Conservation (phyloP, 805 yeast genomes). For the Priceomyces melissophilus region DNA sequence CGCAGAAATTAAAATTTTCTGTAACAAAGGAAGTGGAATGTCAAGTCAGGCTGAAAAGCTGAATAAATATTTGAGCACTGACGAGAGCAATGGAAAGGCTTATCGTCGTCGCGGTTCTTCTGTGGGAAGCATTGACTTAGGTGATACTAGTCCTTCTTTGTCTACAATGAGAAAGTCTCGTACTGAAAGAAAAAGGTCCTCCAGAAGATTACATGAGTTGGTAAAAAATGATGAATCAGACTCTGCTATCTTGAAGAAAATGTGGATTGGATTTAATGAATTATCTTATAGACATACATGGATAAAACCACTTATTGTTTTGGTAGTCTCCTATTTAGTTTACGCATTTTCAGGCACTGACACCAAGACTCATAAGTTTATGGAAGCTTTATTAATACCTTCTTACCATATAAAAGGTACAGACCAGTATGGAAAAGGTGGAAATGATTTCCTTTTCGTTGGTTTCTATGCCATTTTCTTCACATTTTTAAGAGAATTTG, state of each 20-base stretch:
- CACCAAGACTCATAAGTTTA: slow-evolving; percentile 51
- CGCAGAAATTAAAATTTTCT: not conserved
- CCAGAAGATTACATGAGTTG: slow-evolving; percentile 30
- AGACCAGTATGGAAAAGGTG: slow-evolving; percentile 83
- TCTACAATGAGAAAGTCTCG: slow-evolving; percentile 59
- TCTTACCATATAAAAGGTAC: slow-evolving; percentile 63
- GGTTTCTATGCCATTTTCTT: slow-evolving; percentile 78
- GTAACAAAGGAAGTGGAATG: not conserved
- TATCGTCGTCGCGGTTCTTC: slow-evolving; percentile 56
- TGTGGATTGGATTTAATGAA: slow-evolving; percentile 58
- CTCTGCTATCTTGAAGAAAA: slow-evolving; percentile 51
- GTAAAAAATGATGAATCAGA: slow-evolving; percentile 34
- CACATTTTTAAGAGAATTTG: slow-evolving; percentile 86
- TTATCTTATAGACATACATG: slow-evolving; percentile 62
- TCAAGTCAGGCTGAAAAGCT: not conserved
- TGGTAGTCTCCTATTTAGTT: slow-evolving; percentile 37
- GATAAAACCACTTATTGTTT: slow-evolving; percentile 59
- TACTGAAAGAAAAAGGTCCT: slow-evolving; percentile 32
- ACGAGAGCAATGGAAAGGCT: slow-evolving; percentile 1
- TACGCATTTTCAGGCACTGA: slow-evolving; percentile 57
- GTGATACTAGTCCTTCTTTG: slow-evolving; percentile 68
- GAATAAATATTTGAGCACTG: not conserved
- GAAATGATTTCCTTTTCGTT: slow-evolving; percentile 76
- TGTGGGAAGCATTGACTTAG: slow-evolving; percentile 70
- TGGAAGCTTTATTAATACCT: slow-evolving; percentile 60